phyloP scores from a whole-genome alignment of 164 flowering plant species.

The Warburgia ugandensis region DNA sequence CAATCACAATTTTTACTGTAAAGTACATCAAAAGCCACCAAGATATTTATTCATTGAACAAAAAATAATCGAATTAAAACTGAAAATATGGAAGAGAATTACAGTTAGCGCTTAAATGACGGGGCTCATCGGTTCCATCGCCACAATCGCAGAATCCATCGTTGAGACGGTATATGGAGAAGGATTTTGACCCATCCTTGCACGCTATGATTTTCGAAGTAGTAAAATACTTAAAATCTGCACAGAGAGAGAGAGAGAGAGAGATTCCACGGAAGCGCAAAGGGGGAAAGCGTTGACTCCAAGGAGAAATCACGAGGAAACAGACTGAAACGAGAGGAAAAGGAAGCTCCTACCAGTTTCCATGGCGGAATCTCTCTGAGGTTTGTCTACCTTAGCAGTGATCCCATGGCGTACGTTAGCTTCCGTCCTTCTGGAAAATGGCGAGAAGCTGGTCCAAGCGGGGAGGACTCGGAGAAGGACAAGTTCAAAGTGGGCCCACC shows the following conservation, averaged over 20 bases:
- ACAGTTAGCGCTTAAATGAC: no score
- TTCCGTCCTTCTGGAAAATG: no score
- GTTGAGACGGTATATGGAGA: conserved; percentile 50
- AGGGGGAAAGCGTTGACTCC: conserved; percentile 4
- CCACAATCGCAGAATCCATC: conserved; percentile 75
- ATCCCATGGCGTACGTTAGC: no score
- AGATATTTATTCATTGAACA: no score
- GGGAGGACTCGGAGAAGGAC: no score
- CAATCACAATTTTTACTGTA: no score
- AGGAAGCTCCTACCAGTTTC: background rate
- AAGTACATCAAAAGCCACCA: no score
- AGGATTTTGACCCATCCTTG: conserved; percentile 62
- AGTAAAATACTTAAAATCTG: conserved; percentile 56
- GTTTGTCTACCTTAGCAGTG: no score
- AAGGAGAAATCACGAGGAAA: conserved; percentile 7
- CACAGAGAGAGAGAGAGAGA: conserved; percentile 37
- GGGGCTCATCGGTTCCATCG: conserved; percentile 88
- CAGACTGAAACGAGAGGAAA: conserved; percentile 8
- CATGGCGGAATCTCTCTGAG: background rate
- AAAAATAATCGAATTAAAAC: no score
- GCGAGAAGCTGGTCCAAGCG: no score
- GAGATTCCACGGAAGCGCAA: conserved; percentile 37
- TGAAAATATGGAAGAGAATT: no score
- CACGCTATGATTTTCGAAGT: conserved; percentile 45
- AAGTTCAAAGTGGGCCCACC: no score